phyloP scores from a whole-genome alignment of 495 filamentous ascomycete genomes.

The Rostrohypoxylon terebratum region DNA sequence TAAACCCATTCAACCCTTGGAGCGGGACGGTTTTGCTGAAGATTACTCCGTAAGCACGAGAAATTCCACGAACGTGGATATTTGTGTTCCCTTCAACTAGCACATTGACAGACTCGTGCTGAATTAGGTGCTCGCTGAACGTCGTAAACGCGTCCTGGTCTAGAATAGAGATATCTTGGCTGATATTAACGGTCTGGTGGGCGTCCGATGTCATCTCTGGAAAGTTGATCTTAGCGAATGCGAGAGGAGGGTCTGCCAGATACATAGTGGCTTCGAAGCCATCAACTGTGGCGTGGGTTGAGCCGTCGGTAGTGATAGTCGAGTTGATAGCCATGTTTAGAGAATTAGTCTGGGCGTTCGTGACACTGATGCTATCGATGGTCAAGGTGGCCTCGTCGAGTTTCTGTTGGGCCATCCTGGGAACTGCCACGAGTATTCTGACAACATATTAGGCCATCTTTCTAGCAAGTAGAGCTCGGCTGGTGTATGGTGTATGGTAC shows the following conservation, averaged over 20 bases:
- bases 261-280: slow-evolving; percentile 59
- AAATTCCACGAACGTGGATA: slow-evolving; percentile 55
- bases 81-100: slow-evolving; percentile 56
- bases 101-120: slow-evolving; percentile 53
- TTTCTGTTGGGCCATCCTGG: slow-evolving; percentile 75
- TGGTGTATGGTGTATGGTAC: not conserved
- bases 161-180: slow-evolving; percentile 65
- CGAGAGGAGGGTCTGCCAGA: slow-evolving; percentile 65
- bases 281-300: slow-evolving; percentile 60
- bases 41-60: slow-evolving; percentile 51
- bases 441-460: slow-evolving; percentile 16
- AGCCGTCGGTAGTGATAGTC: slow-evolving; percentile 63
- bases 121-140: slow-evolving; percentile 69
- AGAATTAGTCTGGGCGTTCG: slow-evolving; percentile 67
- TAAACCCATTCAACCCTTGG: slow-evolving; percentile 60
- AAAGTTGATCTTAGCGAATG: slow-evolving; percentile 65
- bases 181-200: slow-evolving; percentile 68
- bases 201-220: slow-evolving; percentile 65
- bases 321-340: slow-evolving; percentile 69
- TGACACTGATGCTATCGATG: slow-evolving; percentile 68
- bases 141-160: slow-evolving; percentile 68
- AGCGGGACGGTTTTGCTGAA: slow-evolving; percentile 59
- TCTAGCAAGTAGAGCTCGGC: not conserved
- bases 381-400: slow-evolving; percentile 72
- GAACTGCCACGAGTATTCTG: slow-evolving; percentile 79